Base-by-base conservation (phyloP, 805 yeast genomes). In the Sugiyamaella chiloensis region DNA sequence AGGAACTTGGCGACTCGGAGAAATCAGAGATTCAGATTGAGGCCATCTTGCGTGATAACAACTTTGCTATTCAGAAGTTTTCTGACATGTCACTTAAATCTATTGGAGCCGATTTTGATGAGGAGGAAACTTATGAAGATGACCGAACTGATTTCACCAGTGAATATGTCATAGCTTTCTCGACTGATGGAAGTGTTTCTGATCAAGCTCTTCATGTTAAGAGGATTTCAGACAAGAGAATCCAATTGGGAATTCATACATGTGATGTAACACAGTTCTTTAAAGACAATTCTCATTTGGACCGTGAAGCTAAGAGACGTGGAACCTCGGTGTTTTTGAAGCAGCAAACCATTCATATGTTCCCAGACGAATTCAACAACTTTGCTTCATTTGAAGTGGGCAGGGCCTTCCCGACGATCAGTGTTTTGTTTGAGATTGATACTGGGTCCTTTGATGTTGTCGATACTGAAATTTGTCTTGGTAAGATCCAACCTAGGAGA, bases 281-380 rank as follows among this genome's bases (percentile, higher is more conserved):
- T 44, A 80, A 77, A 55, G 83, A 80, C 34, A 91, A 89, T 12
- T 80, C 95, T 0, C 68, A 80, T 7, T 70, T 91, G 52, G 99
- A 93, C 61, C 81, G 90, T 52, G 89, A 91, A 63, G 85, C 96
- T 0, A 86, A 87, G 66, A 89, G 87, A 69, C 78, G 98, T 63
- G 88, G 95, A 1, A 80, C 91, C 3, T 81, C 96, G 5, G 97
- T 91, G 2, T 85, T 83, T 60, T 75, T 90, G 64, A 93, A 95
- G 11, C 96, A 90, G 62, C 78, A 76, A 52, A 72, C 76, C 24
- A 77, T 81, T 37, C 78, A 83, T 50, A 72, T 89, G 56, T 76
- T 83, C 55, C 96, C 96, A 6, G 69, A 70, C 37, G 75, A 76
- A 40, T 72, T 91, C 57, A 76, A 80, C 5, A 58, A 75, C 20